phyloP scores from a whole-genome alignment of 495 filamentous ascomycete species.

The Filosporella fistucella region DNA sequence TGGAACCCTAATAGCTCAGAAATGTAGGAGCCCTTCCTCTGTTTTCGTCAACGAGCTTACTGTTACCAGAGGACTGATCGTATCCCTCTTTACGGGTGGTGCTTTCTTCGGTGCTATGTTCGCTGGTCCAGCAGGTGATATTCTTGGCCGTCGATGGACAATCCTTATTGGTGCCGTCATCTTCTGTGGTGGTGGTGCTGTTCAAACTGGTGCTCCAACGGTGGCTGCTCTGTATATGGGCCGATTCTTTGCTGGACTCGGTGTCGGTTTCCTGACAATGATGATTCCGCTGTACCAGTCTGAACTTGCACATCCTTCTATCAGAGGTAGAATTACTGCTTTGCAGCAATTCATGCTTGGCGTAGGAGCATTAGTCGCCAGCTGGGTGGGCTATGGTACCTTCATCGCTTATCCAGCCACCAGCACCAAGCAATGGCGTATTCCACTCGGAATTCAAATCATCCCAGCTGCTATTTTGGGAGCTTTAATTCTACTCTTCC shows the following conservation, averaged over 20 bases:
- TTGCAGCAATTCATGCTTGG: slow-evolving; percentile 15
- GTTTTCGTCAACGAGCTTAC: not conserved
- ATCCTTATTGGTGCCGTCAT: slow-evolving; percentile 35
- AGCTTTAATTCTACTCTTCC: slow-evolving; percentile 24
- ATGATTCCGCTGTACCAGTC: slow-evolving; percentile 38
- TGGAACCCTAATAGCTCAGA: not conserved
- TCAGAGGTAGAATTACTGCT: slow-evolving; percentile 42
- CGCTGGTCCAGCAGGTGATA: slow-evolving; percentile 7
- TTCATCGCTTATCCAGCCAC: slow-evolving; percentile 16
- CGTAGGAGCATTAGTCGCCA: slow-evolving; percentile 33
- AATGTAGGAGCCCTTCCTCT: not conserved
- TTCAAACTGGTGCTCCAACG: too few species aligned
- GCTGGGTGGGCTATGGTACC: slow-evolving; percentile 29
- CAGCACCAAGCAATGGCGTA: slow-evolving; percentile 24
- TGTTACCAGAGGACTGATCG: slow-evolving; percentile 26
- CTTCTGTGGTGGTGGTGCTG: slow-evolving; percentile 34
- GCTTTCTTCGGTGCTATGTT: slow-evolving; percentile 18
- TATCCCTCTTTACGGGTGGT: slow-evolving; percentile 37
- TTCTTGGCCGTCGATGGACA: slow-evolving; percentile 20
- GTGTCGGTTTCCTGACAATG: slow-evolving; percentile 43
- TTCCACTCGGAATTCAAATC: slow-evolving; percentile 23
- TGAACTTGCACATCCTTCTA: slow-evolving; percentile 51
- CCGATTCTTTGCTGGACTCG: not conserved
- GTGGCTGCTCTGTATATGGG: too few species aligned
- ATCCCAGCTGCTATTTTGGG: slow-evolving; percentile 14